These are phyloP conservation scores for Boletus holoroseus DNA, from an alignment of 1,284 basidiomycete genomes.

Conservation along the genomic window DNA sequence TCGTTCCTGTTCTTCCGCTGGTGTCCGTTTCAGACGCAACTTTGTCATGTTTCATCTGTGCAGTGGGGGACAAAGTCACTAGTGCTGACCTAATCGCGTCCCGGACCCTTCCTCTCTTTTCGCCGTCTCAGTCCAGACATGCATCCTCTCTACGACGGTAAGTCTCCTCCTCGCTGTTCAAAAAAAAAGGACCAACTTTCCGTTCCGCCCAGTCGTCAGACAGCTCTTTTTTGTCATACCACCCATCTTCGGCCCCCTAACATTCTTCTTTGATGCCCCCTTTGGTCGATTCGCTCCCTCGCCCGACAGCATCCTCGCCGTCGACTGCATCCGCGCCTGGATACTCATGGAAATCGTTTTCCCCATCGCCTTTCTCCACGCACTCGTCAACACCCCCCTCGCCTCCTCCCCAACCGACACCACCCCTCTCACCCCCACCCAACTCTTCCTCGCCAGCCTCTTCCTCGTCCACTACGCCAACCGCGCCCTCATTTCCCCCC, in stretches of 20 bases:
- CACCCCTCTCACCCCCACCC: constrained; percentile 36
- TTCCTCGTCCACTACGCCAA: constrained; percentile 81
- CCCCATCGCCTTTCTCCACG: constrained; percentile 54
- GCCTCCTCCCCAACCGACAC: constrained; percentile 27
- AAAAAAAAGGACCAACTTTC: not conserved
- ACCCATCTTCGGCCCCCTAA: constrained; percentile 20
- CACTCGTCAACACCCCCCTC: constrained; percentile 47
- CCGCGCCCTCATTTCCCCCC: constrained; percentile 76
- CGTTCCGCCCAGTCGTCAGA: constrained; percentile 26
- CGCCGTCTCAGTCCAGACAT: constrained; percentile 7
- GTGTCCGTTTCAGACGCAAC: constrained; percentile 66
- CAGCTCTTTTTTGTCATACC: constrained; percentile 28
- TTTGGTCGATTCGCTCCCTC: constrained; percentile 72
- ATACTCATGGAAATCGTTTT: constrained; percentile 83
- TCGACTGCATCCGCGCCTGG: constrained; percentile 70
- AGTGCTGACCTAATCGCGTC: not conserved
- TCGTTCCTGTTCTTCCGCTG: constrained; percentile 57
- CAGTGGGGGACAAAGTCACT: not conserved
- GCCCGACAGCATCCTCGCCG: constrained; percentile 41
- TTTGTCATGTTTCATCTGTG: constrained; percentile 43
- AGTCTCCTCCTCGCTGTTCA: not conserved
- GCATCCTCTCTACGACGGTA: constrained; percentile 29
- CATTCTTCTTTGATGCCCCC: constrained; percentile 55
- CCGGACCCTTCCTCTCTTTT: not conserved
- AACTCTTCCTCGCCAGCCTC: constrained; percentile 52